Evolutionary conservation across 2,329 filamentous ascomycete species (phyloP).

Genomic region (Penicillium sclerotiorum): DNA sequence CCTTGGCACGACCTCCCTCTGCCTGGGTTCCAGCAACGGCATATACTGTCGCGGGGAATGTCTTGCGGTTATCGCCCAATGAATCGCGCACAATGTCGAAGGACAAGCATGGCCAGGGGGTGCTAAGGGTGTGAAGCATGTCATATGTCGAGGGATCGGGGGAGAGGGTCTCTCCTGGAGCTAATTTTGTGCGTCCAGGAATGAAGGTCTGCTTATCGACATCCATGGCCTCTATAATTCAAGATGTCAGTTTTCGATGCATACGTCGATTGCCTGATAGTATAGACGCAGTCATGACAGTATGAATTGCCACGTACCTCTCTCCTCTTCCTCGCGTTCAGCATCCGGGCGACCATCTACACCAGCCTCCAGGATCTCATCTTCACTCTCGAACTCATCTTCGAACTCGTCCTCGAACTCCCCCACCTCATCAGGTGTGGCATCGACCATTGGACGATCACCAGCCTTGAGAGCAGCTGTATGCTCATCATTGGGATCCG

Average conservation of each 20-base stretch:
- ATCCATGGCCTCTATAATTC: constrained; percentile 73
- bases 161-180: constrained; percentile 84
- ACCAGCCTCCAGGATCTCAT: constrained; percentile 91
- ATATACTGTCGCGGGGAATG: constrained; percentile 95
- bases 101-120: constrained; percentile 94
- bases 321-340: constrained; percentile 86
- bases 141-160: constrained; percentile 95
- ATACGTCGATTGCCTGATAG: no score
- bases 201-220: constrained; percentile 95
- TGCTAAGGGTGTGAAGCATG: constrained; percentile 93
- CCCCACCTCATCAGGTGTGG: constrained; percentile 56
- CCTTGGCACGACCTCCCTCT: constrained; percentile 70
- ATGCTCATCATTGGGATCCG: constrained; percentile 55
- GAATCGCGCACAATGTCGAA: constrained; percentile 88
- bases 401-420: constrained; percentile 82
- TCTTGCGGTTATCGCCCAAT: constrained; percentile 84
- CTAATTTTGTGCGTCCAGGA: constrained; percentile 87
- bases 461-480: constrained; percentile 62
- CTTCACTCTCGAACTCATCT: constrained; percentile 91
- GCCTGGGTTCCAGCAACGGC: constrained; percentile 94
- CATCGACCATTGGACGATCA: constrained; percentile 57
- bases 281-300: background rate
- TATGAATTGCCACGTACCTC: constrained; percentile 48
- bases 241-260: background rate
- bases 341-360: constrained; percentile 91